Evolutionary conservation across 345 rosid genomes (phyloP), one percentile per base, ranked within the genome.

Genomic region (Anastatica hierochuntica): DNA sequence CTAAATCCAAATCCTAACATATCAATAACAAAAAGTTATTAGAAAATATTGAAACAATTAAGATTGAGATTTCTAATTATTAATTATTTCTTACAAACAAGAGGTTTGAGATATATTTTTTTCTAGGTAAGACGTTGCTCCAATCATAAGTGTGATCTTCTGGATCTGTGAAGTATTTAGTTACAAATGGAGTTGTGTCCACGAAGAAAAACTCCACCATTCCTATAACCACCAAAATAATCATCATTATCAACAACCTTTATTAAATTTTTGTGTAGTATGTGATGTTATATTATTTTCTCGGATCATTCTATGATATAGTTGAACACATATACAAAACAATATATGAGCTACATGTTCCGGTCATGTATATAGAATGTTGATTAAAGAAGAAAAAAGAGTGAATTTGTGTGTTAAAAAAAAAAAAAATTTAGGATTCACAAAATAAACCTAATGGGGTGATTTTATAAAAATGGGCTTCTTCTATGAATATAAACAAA

Each of bases 141-240:
- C 90, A 79, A 16, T 82, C 90, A n/a, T 79, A 79, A 2, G 33
- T 60, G 36, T 74, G 79, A 3, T 56, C 63, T 14, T 53, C 65
- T 52, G 71, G 49, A 5, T 76, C 18, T 2, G 42, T 47, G 60
- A 82, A 76, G 67, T 83, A 83, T 56, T 46, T 56, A 0, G 64
- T 19, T 19, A 83, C 83, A 56, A 83, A 77, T 8, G 83, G 83
- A 3, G 72, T 76, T 13, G 85, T 83, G 52, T 77, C 90, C 59
- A 74, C 77, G 7, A 77, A 79, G 68, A 83, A 74, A 12, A 76
- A 57, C 9, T 79, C 82, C 6, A 72, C 83, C 44, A 70, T 56
- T 62, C 76, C 81, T 79, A 21, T 2, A 19, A 1, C 21, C 68
- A 63, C 13, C 13, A 18, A 41, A 3, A 23, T 1, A 63, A 9